Base-by-base conservation (phyloP, 169 alveolate genomes). In the Plasmodium coatneyi region DNA sequence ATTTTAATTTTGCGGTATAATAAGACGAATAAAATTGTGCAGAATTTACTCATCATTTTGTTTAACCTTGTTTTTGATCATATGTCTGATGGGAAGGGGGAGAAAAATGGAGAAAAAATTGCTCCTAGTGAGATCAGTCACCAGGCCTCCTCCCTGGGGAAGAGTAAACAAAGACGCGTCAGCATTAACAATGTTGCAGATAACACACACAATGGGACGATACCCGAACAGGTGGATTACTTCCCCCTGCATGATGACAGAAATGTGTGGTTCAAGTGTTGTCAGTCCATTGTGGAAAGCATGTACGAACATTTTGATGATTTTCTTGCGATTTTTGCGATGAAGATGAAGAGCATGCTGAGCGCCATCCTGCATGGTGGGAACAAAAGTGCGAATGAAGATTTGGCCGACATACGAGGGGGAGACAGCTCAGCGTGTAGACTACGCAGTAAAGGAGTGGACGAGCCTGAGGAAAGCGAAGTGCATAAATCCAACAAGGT, bases 261-360 rank as follows among this genome's bases (percentile, higher is more conserved):
- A 43, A 80, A 80, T n/a, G 72, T 46, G 5, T 89, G 94, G 94
- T 66, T 89, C 56, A 89, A 36, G 52, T 89, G 89, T 66, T 78
- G 83, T 12, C 94, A 89, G 19, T 89, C 94, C 10, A 80, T 89
- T 19, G 82, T 89, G 25, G 94, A 89, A 80, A 80, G 94, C 52
- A 89, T 89, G 94, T 89, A 80, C 54, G 91, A 79, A 6, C 94
- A 89, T 22, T 89, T 89, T 66, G 91, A 80, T 28, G 90, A 78
- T 52, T 89, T 89, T 52, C 80, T 80, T 19, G 10, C 49, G 6
- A 80, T 89, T 19, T 78, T 89, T 60, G 54, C 94, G 14, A 39
- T 74, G 19, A 89, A 89, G 34, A 79, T 89, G 56, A 78, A 49
- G 74, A 80, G 22, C 52, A 60, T 54, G 46, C 49, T 89, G 28